Evolutionary conservation across 2,329 filamentous ascomycete species (phyloP), one percentile per base, ranked within the genome.

Genomic region (Emydomyces testavorans): DNA sequence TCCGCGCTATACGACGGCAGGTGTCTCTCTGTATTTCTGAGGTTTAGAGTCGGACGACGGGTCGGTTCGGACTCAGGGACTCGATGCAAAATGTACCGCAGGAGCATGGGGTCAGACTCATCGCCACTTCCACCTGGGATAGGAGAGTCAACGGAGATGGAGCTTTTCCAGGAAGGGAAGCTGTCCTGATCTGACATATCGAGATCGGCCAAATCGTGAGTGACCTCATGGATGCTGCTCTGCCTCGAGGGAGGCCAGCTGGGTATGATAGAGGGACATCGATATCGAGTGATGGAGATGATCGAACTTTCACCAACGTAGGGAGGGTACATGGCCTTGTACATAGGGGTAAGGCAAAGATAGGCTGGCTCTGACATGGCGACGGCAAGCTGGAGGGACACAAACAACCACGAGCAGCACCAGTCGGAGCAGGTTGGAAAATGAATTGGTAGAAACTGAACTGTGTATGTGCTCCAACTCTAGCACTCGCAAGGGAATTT

Each of bases 261-360:
- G 4, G 26, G 36, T 15, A 26, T 11, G 2, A 38, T 4, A 6
- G 43, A 31, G 3, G 18, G 4, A 20, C 8, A 21, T 4, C 11
- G 32, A 38, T n/a, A 11, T 5, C 11, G 36, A 18, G 16, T 13
- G 10, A 36, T 15, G 10, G 35, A 35, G 5, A 18, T 10, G 20
- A 31, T 7, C 13, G 35, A 23, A 11, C 7, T 7, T 4, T 39
- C 45, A 26, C 6, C 3, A 6, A 34, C 8, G 23, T 21, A 34
- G 6, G 10, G 4, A 13, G 26, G 36, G 20, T 24, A 35, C 35
- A 47, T 23, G 6, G 16, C 18, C 26, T 28, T 32, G n/a, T 24
- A 15, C 45, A 47, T 47, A 23, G 45, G 24, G n/a, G 45, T 34
- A 13, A 47, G 45, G 18, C 36, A 40, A n/a, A 47, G 45, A 26